Evolutionary conservation across 805 yeast species (phyloP).

Genomic region (Kazachstania psychrophila): DNA sequence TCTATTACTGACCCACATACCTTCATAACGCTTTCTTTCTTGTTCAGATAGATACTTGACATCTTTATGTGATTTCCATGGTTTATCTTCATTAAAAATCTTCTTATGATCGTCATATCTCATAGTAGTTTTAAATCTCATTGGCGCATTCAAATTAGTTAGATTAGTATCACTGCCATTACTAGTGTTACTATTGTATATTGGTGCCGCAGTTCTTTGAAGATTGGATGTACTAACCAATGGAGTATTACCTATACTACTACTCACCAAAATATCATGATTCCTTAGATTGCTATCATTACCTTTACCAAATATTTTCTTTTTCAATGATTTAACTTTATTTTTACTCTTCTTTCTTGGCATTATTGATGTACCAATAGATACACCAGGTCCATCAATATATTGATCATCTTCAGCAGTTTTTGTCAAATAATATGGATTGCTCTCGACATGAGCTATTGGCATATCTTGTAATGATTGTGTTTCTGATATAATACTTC

Average conservation of each 20-base stretch:
- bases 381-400: too few species aligned
- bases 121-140: conserved; percentile 24
- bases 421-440: too few species aligned
- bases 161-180: neutral
- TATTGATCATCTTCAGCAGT: too few species aligned
- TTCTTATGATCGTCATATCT: conserved; percentile 12
- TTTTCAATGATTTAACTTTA: conserved; percentile 1
- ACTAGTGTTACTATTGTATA: neutral
- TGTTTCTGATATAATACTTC: too few species aligned
- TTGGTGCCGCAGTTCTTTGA: neutral
- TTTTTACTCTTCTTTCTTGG: conserved; percentile 2
- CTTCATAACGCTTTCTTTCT: conserved; percentile 85
- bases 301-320: conserved; percentile 3
- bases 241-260: neutral
- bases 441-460: too few species aligned
- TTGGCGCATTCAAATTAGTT: neutral
- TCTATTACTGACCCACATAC: conserved; percentile 85
- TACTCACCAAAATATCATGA: neutral
- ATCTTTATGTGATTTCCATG: conserved; percentile 82
- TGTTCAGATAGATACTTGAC: conserved; percentile 42
- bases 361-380: conserved; percentile 2
- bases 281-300: neutral
- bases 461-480: too few species aligned
- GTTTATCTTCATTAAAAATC: conserved; percentile 74
- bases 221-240: neutral